Evolutionary conservation across 805 yeast species (phyloP).

Genomic region (Saccharomycopsis oosterbeekiorum): DNA sequence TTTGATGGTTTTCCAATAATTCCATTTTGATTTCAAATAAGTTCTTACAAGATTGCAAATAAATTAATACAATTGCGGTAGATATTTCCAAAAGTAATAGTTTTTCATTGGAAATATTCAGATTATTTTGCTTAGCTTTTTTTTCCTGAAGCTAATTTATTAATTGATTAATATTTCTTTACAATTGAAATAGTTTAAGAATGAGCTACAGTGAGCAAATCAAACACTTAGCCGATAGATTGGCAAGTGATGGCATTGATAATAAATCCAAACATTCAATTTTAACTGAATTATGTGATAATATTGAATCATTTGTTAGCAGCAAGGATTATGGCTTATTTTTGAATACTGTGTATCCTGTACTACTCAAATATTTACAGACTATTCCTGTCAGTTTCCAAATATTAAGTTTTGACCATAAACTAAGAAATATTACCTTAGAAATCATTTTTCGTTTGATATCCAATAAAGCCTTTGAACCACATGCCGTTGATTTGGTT

Average conservation of each 20-base stretch:
- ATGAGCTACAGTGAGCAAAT: slow-evolving; percentile 41
- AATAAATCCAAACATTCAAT: slow-evolving; percentile 54
- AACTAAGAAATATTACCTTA: slow-evolving; percentile 63
- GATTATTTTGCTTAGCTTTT: too few relatives aligned
- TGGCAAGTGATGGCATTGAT: slow-evolving; percentile 46
- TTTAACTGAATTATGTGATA: slow-evolving; percentile 75
- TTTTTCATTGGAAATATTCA: too few relatives aligned
- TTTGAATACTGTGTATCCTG: slow-evolving; percentile 57
- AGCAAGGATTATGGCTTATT: slow-evolving; percentile 75
- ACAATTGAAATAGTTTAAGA: neutral
- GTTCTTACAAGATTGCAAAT: too few relatives aligned
- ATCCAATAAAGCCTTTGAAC: slow-evolving; percentile 70
- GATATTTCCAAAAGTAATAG: too few relatives aligned
- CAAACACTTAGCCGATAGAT: slow-evolving; percentile 56
- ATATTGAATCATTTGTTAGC: slow-evolving; percentile 74
- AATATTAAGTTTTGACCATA: slow-evolving; percentile 60
- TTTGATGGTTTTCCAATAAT: too few relatives aligned
- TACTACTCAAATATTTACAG: slow-evolving; percentile 52
- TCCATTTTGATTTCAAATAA: too few relatives aligned
- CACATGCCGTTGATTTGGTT: slow-evolving; percentile 52
- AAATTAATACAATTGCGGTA: too few relatives aligned
- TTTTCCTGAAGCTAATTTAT: too few relatives aligned
- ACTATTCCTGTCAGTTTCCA: slow-evolving; percentile 62
- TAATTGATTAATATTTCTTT: neutral
- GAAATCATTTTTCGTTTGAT: slow-evolving; percentile 77